Base-by-base conservation (phyloP, 176 grass and related monocot genomes). In the Poa pratensis region DNA sequence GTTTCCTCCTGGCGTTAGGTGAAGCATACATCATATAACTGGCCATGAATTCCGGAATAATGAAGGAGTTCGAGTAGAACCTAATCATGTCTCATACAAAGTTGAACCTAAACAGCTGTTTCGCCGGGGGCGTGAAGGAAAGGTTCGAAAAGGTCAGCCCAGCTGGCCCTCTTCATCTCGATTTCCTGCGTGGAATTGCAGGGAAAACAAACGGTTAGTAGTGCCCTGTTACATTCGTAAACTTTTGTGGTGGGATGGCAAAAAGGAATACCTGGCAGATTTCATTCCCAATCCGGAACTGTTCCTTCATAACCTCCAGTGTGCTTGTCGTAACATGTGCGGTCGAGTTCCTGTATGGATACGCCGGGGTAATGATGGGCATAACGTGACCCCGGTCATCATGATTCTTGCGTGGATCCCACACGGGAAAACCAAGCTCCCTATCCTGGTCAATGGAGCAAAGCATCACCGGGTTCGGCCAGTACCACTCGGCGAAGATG, bases 301-400 rank as follows among this genome's bases (percentile, higher is more conserved):
- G 95, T 26, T 97, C 92, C 42, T 90, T 63, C 90, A 97, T 97
- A 79, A 97, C 90, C 66, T 91, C 88, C 34, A 91, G 80, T 6
- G 95, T 97, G 83, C 92, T 97, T 28, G 88, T 86, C 13, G 90
- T 93, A 69, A 97, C 95, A 86, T 94, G 94, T 77, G 91, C 94
- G 83, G 92, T 97, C 14, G 92, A 94, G 78, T 97, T 97, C 90
- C 94, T 97, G 70, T 92, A 94, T 0, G 95, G 95, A 83, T 97
- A 97, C 8, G 92, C 95, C 30, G 95, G 95, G 22, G 95, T 97
- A 77, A 97, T 97, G 67, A 97, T 97, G n/a, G 95, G 95, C 95
- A 97, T 97, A 69, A 90, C 86, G 76, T 97, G 92, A 52, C 32
- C 80, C 59, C 73, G 84, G 54, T 97, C 95, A 53, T 90, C 83